Evolutionary conservation across 495 filamentous ascomycete species (phyloP), one percentile per base, ranked within the genome.

Genomic region (Aspergillus kassunensis): DNA sequence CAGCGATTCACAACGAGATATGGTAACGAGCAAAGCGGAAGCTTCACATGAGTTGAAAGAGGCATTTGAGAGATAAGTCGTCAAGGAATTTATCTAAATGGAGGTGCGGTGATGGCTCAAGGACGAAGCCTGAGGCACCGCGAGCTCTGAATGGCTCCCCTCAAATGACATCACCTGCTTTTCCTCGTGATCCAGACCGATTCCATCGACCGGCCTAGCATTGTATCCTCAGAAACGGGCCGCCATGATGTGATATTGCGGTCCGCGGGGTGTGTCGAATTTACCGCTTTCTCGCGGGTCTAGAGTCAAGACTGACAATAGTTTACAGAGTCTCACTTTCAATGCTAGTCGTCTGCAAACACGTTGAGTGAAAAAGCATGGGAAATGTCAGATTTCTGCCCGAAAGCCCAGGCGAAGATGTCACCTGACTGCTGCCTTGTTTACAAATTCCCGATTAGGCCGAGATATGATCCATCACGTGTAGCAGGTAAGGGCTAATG

Each of bases 371-470:
- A n/a, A n/a, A n/a, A n/a, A n/a, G n/a, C n/a, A n/a, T n/a, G n/a
- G n/a, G n/a, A n/a, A n/a, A n/a, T 19, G 4, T 25, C 19, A 27
- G 24, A n/a, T 27, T 27, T 9, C 24, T 27, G 49, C 49, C 49
- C 44, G 49, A 24, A 16, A 51, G 37, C 11, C 16, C 25, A 59
- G 57, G 52, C 53, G 53, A 51, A 25, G 24, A 30, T 25, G 50
- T 57, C 58, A 57, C 58, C 46, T 60, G 58, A 60, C 37, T 33
- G 20, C 33, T 48, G 49, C 50, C 35, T 61, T 66, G 60, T 66
- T 66, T 66, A 66, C 63, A 12, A 24, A 41, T 55, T 59, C 62
- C 62, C 41, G 35, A 65, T 62, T 48, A 35, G 51, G 59, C 35
- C 55, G 20, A 34, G 33, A 52, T 18, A 25, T 45, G 47, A 50